Evolutionary conservation across 1,284 basidiomycete species (phyloP), one percentile per base, ranked within the genome.

Genomic region (Malassezia caprae): DNA sequence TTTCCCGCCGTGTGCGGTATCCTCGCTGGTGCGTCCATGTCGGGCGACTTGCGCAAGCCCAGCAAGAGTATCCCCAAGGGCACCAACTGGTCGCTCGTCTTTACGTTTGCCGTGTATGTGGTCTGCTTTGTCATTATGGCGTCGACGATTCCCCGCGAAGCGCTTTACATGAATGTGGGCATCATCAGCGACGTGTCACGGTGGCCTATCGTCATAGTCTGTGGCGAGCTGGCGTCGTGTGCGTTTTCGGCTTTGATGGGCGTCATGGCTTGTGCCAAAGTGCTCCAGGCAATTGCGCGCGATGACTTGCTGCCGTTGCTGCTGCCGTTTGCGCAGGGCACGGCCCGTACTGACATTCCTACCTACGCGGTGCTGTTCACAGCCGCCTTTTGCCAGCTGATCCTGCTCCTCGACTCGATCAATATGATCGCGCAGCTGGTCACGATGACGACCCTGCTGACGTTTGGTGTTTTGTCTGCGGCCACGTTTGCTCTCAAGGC

Each of bases 51-150:
- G 31, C 68, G 72, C 48, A 73, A 73, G 53, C 72, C 72, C 28
- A 69, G 66, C 57, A 73, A 73, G 54, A 73, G 71, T 55, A 71
- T 73, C 27, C 70, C 72, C n/a, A 73, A 73, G 53, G 69, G 72
- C 19, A 73, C 72, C 24, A 72, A 73, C 55, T 69, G 65, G 51
- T 63, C 72, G 41, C 61, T 73, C 15, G 32, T 69, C 21, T 73
- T 71, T 57, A 73, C 72, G 15, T 73, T 72, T 49, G 39, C 56
- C 34, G 51, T 73, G 48, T 73, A 73, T 42, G 56, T 63, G 4
- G n/a, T 62, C 27, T 59, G 52, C 48, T 72, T 73, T 47, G 45
- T 73, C 52, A 52, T 73, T 42, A 63, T 73, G 49, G 70, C 72
- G 1, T 61, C 61, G n/a, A 73, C 72, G 37, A 65, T 71, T 56